These are phyloP conservation scores for Moesziomyces sp. DNA, from an alignment of 1,284 basidiomycete species.

Conservation along the genomic window DNA sequence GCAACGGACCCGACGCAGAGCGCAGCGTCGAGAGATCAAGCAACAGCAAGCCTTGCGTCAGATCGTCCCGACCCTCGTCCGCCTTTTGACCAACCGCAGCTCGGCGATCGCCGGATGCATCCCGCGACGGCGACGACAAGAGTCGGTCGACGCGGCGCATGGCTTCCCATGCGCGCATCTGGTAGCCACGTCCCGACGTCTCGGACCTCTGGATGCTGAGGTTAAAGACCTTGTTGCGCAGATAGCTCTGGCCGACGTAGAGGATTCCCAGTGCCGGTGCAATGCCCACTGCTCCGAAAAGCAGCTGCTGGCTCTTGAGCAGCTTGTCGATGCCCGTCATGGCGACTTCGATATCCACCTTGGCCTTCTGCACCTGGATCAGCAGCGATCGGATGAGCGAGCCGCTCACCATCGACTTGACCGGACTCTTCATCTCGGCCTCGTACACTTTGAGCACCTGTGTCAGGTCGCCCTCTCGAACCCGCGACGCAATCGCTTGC, in stretches of 20 bases:
- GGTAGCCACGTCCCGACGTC: slow-evolving; percentile 66
- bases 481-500: slow-evolving; percentile 74
- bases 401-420: slow-evolving; percentile 83
- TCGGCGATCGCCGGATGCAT: background rate
- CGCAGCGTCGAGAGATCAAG: slow-evolving; percentile 78
- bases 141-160: slow-evolving; percentile 68
- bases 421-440: slow-evolving; percentile 84
- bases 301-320: slow-evolving; percentile 92
- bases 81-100: background rate
- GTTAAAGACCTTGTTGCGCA: slow-evolving; percentile 73
- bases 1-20: slow-evolving; percentile 68
- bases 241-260: slow-evolving; percentile 71
- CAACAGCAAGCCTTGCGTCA: slow-evolving; percentile 78
- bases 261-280: slow-evolving; percentile 87
- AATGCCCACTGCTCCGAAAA: slow-evolving; percentile 96
- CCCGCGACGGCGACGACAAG: slow-evolving; percentile 51
- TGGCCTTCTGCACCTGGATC: slow-evolving; percentile 96
- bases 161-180: slow-evolving; percentile 68
- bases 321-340: slow-evolving; percentile 88
- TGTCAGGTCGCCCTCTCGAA: slow-evolving; percentile 85
- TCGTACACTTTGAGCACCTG: slow-evolving; percentile 90
- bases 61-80: slow-evolving; percentile 11
- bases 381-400: slow-evolving; percentile 86
- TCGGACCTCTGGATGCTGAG: slow-evolving; percentile 70
- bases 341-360: slow-evolving; percentile 91